phyloP scores from a whole-genome alignment of 164 flowering plant genomes.

The Annona cherimola region DNA sequence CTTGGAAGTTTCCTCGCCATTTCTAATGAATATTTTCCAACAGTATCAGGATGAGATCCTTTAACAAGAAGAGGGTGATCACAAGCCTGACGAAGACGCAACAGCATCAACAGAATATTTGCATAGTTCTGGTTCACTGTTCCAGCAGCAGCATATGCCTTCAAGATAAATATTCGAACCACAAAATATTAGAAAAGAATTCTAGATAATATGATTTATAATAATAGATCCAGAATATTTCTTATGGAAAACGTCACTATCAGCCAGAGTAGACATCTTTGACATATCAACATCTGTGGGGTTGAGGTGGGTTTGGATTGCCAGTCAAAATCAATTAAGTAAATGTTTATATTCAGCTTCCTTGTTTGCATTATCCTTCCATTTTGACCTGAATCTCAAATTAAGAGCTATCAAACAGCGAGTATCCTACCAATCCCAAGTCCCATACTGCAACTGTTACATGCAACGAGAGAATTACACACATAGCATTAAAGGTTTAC shows the following conservation, averaged over 20 bases:
- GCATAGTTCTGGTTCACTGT: constrained; percentile 95
- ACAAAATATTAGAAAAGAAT: neutral
- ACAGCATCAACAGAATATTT: constrained; percentile 88
- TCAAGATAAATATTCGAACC: constrained; percentile 3
- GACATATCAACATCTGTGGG: neutral
- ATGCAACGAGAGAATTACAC: no score
- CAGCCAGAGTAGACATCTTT: neutral
- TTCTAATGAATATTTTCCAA: constrained; percentile 58
- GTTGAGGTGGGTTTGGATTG: neutral
- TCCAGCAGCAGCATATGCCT: constrained; percentile 97
- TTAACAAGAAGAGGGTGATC: constrained; percentile 91
- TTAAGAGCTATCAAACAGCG: no score
- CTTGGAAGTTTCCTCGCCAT: constrained; percentile 69
- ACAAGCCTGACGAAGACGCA: constrained; percentile 99
- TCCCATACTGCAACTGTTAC: no score
- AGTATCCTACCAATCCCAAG: no score
- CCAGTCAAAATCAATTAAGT: neutral
- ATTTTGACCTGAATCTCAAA: no score
- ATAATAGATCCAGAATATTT: neutral
- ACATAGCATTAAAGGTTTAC: no score
- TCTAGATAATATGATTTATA: neutral
- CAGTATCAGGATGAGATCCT: constrained; percentile 51
- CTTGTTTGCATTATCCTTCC: neutral
- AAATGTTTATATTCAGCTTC: neutral
- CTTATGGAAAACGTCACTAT: neutral